phyloP scores from a whole-genome alignment of 2,329 filamentous ascomycete species.

The Paecilomyces dactylethromorphus region DNA sequence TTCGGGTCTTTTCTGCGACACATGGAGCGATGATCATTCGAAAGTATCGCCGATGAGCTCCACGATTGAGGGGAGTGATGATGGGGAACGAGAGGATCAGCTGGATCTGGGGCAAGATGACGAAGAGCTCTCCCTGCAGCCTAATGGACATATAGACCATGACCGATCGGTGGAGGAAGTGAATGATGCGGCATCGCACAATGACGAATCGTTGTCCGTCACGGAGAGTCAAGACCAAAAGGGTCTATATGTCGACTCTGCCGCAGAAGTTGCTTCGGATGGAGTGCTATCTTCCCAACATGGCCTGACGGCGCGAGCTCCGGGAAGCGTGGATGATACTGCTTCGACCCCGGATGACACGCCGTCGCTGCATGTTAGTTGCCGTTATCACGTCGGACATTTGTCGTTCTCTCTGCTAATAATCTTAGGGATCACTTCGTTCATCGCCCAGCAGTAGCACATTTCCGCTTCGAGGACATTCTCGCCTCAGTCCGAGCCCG shows the following conservation, averaged over 20 bases:
- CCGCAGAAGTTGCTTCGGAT: slow-evolving; percentile 3
- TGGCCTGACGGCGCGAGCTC: slow-evolving; percentile 9
- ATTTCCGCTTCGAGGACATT: slow-evolving; percentile 61
- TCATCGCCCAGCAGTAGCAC: slow-evolving; percentile 68
- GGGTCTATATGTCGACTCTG: neutral
- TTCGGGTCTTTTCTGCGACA: neutral
- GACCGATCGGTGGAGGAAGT: slow-evolving; percentile 7
- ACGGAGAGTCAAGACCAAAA: slow-evolving; percentile 16
- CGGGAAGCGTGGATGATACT: slow-evolving; percentile 56
- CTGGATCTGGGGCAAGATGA: slow-evolving; percentile 39
- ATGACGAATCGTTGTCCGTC: slow-evolving; percentile 21
- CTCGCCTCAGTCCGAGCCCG: slow-evolving; percentile 66
- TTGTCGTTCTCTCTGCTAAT: slow-evolving; percentile 43
- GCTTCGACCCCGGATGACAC: slow-evolving; percentile 75
- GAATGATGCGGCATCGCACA: slow-evolving; percentile 13
- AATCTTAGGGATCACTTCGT: slow-evolving; percentile 43
- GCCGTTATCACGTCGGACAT: slow-evolving; percentile 46
- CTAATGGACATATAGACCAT: slow-evolving; percentile 21
- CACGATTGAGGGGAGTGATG: slow-evolving; percentile 56
- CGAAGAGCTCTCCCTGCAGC: slow-evolving; percentile 21
- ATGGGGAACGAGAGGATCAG: slow-evolving; percentile 53
- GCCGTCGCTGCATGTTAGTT: slow-evolving; percentile 69
- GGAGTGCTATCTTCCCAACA: slow-evolving; percentile 18
- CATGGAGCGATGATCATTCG: slow-evolving; percentile 47
- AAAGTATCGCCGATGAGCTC: slow-evolving; percentile 60